Conservation (phyloP, 129 eudicot genomes). For the Apium graveolens region DNA sequence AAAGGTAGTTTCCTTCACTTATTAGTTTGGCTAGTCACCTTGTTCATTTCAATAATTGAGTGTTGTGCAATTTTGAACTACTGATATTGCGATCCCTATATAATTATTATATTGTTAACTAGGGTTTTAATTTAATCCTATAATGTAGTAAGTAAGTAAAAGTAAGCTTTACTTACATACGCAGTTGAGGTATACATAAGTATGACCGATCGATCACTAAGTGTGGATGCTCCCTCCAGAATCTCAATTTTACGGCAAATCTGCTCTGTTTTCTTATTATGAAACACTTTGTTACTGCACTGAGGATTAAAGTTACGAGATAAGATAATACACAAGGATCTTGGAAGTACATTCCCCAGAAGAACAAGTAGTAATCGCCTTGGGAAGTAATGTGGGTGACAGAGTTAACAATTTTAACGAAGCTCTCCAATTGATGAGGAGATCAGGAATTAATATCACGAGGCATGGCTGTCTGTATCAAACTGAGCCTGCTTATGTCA, state of each 20-base stretch:
- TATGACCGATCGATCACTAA: too few relatives aligned
- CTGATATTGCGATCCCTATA: too few relatives aligned
- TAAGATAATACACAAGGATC: too few relatives aligned
- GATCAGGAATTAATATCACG: conserved; percentile 57
- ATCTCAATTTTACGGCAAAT: too few relatives aligned
- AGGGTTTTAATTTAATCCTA: too few relatives aligned
- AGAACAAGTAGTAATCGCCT: conserved; percentile 79
- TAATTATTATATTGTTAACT: too few relatives aligned
- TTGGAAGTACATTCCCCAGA: conserved; percentile 62
- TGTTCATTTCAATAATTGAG: not conserved
- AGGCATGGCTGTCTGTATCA: conserved; percentile 76
- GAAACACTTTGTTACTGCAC: not conserved
- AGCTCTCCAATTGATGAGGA: conserved; percentile 63
- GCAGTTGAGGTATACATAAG: too few relatives aligned
- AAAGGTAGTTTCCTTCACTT: conserved; percentile 31
- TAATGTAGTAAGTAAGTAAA: too few relatives aligned
- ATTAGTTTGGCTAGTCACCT: not conserved
- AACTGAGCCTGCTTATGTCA: conserved; percentile 86
- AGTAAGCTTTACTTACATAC: not conserved
- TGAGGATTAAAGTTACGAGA: too few relatives aligned
- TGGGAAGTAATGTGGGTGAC: conserved; percentile 88
- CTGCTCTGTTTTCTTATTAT: too few relatives aligned
- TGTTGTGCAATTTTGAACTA: not conserved
- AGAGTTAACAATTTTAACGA: conserved; percentile 61
- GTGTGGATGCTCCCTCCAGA: too few relatives aligned